Evolutionary conservation across 2,329 filamentous ascomycete species (phyloP).

Genomic region (Mycocentrospora acerina): DNA sequence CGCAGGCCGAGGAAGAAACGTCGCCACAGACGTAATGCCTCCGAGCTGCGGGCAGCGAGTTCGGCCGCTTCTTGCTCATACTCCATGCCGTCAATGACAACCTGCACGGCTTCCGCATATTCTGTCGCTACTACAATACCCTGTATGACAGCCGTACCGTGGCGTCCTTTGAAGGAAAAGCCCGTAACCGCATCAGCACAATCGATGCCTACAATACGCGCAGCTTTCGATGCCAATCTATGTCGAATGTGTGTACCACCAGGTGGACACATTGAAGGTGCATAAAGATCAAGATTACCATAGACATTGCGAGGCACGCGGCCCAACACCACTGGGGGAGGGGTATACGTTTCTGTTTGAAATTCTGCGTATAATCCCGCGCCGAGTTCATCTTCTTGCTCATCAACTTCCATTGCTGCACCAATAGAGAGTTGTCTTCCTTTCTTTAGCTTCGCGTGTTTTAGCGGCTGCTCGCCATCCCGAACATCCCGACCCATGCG

Average conservation of each 20-base stretch:
- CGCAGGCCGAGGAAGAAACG: constrained; percentile 63
- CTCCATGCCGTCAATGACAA: constrained; percentile 67
- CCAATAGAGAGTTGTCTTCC: constrained; percentile 24
- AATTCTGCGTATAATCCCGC: constrained; percentile 60
- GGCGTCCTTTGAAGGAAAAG: constrained; percentile 82
- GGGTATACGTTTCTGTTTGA: constrained; percentile 70
- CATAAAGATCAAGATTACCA: constrained; percentile 65
- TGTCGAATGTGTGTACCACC: constrained; percentile 61
- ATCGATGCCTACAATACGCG: constrained; percentile 75
- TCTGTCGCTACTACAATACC: constrained; percentile 77
- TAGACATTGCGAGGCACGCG: constrained; percentile 65
- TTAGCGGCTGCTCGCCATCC: constrained; percentile 74
- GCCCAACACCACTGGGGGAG: constrained; percentile 74
- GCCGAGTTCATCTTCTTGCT: constrained; percentile 47
- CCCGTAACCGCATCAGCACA: constrained; percentile 88
- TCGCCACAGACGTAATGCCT: constrained; percentile 59
- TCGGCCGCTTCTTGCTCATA: constrained; percentile 66
- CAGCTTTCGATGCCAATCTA: constrained; percentile 67
- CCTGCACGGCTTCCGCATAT: constrained; percentile 69
- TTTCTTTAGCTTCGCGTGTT: constrained; percentile 56
- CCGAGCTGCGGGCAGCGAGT: constrained; percentile 53
- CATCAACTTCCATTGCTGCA: constrained; percentile 21
- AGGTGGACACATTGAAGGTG: constrained; percentile 63
- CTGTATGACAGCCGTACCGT: constrained; percentile 79
- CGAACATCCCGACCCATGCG: constrained; percentile 79